phyloP scores from a whole-genome alignment of 2,329 filamentous ascomycete genomes.

The Plectosphaerella sp. region DNA sequence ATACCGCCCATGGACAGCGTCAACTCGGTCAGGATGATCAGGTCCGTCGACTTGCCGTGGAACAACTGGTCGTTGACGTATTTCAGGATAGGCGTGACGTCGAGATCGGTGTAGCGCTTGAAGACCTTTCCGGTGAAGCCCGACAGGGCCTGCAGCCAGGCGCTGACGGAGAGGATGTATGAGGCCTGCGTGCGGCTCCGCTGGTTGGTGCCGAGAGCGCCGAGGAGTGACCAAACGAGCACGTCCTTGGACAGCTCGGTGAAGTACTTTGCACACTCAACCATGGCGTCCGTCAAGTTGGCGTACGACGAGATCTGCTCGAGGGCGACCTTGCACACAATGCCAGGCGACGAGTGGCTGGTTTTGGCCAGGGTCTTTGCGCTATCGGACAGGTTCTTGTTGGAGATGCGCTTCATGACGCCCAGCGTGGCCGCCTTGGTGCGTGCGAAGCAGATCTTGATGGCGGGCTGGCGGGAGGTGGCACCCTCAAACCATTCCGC shows the following conservation, averaged over 20 bases:
- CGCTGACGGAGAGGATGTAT: slow-evolving; percentile 71
- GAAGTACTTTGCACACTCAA: slow-evolving; percentile 92
- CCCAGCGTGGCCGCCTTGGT: slow-evolving; percentile 76
- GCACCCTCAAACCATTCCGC: slow-evolving; percentile 86
- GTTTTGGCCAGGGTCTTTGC: slow-evolving; percentile 86
- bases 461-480: slow-evolving; percentile 70
- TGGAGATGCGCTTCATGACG: slow-evolving; percentile 83
- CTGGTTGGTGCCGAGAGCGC: slow-evolving; percentile 57
- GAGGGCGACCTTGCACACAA: slow-evolving; percentile 86
- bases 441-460: slow-evolving; percentile 73
- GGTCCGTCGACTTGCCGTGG: slow-evolving; percentile 78
- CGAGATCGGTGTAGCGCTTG: slow-evolving; percentile 77
- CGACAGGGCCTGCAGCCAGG: slow-evolving; percentile 86
- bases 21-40: slow-evolving; percentile 87
- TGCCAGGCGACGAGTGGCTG: slow-evolving; percentile 83
- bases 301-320: slow-evolving; percentile 90
- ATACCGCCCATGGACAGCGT: slow-evolving; percentile 93
- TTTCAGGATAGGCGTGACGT: slow-evolving; percentile 78
- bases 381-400: slow-evolving; percentile 82
- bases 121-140: slow-evolving; percentile 91
- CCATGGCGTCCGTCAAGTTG: slow-evolving; percentile 91
- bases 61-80: slow-evolving; percentile 85
- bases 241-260: slow-evolving; percentile 91
- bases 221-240: slow-evolving; percentile 87
- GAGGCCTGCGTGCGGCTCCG: slow-evolving; percentile 59